Evolutionary conservation across 1,284 basidiomycete species (phyloP).

Genomic region (Porogramme epimiltina): DNA sequence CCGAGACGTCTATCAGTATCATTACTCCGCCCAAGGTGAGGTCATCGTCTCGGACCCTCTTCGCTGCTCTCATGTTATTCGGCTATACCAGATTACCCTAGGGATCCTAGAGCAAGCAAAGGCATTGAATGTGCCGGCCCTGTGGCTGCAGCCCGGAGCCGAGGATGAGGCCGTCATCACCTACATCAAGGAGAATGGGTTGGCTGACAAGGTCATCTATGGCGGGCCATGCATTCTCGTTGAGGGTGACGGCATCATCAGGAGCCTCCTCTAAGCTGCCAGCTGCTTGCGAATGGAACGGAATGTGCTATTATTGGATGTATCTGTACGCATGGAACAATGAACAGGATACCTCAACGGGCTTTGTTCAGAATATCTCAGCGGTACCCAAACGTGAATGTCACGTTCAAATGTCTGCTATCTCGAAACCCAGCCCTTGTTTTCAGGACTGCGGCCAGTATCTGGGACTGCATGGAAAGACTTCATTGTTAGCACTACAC

Average conservation of each 20-base stretch:
- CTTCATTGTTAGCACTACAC: too few species aligned
- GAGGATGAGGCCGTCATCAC: conserved; percentile 57
- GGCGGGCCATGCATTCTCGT: conserved; percentile 79
- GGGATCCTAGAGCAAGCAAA: conserved; percentile 64
- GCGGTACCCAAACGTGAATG: too few species aligned
- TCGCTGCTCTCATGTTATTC: too few species aligned
- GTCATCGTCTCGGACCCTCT: conserved; percentile 6
- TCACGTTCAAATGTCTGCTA: too few species aligned
- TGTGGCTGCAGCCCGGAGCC: conserved; percentile 89
- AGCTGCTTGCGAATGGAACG: not conserved
- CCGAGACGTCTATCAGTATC: conserved; percentile 76
- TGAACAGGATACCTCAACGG: too few species aligned
- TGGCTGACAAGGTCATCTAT: conserved; percentile 64
- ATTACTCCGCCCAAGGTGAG: conserved; percentile 74
- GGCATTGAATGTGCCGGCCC: conserved; percentile 57
- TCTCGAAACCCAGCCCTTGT: too few species aligned
- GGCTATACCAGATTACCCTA: not conserved
- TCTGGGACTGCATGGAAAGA: too few species aligned
- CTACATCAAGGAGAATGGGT: conserved; percentile 54
- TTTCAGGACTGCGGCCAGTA: too few species aligned
- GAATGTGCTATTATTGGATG: too few species aligned
- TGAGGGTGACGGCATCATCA: conserved; percentile 60
- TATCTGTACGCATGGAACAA: too few species aligned
- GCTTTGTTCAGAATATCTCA: too few species aligned
- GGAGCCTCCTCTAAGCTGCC: conserved; percentile 26